Conservation (phyloP, 805 yeast species). For the Cephaloascus fragrans region DNA sequence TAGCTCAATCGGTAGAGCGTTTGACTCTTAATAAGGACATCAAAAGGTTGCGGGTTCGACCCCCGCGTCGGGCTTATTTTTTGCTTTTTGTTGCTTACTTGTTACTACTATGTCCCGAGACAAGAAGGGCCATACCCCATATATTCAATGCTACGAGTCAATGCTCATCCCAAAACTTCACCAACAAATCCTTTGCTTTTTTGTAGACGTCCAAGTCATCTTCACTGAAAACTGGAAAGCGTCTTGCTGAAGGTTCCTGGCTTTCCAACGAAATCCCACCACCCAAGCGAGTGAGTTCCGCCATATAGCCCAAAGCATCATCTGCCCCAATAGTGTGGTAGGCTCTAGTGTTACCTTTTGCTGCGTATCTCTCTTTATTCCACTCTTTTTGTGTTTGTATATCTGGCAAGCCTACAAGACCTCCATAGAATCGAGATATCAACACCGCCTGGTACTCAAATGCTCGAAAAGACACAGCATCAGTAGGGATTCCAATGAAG, state of each 20-base stretch:
- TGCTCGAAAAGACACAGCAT: slow-evolving; percentile 26
- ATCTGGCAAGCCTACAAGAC: slow-evolving; percentile 18
- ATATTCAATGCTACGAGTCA: too few relatives aligned
- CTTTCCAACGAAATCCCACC: slow-evolving; percentile 9
- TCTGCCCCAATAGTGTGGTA: slow-evolving; percentile 24
- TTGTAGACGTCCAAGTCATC: background rate
- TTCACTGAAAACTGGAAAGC: slow-evolving; percentile 3
- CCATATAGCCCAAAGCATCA: slow-evolving; percentile 17
- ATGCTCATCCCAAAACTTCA: slow-evolving; percentile 2
- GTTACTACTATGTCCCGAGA: too few relatives aligned
- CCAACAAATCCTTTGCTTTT: background rate
- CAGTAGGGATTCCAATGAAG: slow-evolving; percentile 24
- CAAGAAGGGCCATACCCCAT: too few relatives aligned
- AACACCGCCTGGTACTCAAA: slow-evolving; percentile 31
- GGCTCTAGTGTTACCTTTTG: slow-evolving; percentile 16
- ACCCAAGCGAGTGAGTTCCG: slow-evolving; percentile 14
- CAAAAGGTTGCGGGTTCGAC: too few relatives aligned
- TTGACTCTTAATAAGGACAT: too few relatives aligned
- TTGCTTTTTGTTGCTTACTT: too few relatives aligned
- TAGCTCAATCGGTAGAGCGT: too few relatives aligned
- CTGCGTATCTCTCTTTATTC: slow-evolving; percentile 14
- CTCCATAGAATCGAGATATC: slow-evolving; percentile 20
- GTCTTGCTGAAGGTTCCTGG: background rate
- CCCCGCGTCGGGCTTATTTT: too few relatives aligned
- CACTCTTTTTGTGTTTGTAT: slow-evolving; percentile 17